These are phyloP conservation scores for Rhodotorula sp. DNA, from an alignment of 1,284 basidiomycete genomes.

Conservation along the genomic window DNA sequence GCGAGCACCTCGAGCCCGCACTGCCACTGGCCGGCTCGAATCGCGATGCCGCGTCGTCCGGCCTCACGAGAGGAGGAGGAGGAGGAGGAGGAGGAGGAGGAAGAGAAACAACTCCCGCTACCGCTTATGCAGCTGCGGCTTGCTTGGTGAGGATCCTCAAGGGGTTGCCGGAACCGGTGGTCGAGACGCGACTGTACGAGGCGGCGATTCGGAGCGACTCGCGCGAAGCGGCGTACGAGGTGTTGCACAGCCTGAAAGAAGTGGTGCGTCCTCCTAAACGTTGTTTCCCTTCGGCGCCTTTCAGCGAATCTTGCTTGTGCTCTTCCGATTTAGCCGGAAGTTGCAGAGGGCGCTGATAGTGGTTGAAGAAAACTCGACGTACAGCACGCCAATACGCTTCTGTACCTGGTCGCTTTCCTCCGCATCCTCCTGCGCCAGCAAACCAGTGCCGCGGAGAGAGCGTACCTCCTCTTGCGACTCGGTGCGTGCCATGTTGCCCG, in stretches of 20 bases:
- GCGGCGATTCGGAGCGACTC: constrained; percentile 21
- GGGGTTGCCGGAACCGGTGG: constrained; percentile 25
- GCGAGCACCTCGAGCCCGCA: too few relatives aligned
- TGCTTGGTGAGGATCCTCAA: constrained; percentile 18
- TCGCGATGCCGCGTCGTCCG: too few relatives aligned
- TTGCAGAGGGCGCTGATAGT: too few relatives aligned
- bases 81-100: too few relatives aligned
- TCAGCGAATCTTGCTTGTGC: too few relatives aligned
- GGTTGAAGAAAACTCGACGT: background rate
- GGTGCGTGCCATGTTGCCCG: constrained; percentile 10
- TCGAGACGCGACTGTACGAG: constrained; percentile 14
- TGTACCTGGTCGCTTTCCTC: constrained; percentile 37
- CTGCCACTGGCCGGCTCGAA: too few relatives aligned
- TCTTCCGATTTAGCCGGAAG: too few relatives aligned
- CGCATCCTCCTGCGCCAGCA: constrained; percentile 24
- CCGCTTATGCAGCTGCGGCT: constrained; percentile 4
- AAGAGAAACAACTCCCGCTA: too few relatives aligned
- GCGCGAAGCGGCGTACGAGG: constrained; percentile 27
- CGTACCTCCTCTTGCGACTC: constrained; percentile 11
- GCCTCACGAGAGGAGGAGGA: too few relatives aligned
- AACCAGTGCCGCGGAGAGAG: background rate
- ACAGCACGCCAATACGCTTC: constrained; percentile 31
- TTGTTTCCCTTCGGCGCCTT: too few relatives aligned
- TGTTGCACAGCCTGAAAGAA: constrained; percentile 19
- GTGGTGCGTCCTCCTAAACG: constrained; percentile 14